phyloP scores from a whole-genome alignment of 345 rosid genomes.

The Capsella bursapastoris region DNA sequence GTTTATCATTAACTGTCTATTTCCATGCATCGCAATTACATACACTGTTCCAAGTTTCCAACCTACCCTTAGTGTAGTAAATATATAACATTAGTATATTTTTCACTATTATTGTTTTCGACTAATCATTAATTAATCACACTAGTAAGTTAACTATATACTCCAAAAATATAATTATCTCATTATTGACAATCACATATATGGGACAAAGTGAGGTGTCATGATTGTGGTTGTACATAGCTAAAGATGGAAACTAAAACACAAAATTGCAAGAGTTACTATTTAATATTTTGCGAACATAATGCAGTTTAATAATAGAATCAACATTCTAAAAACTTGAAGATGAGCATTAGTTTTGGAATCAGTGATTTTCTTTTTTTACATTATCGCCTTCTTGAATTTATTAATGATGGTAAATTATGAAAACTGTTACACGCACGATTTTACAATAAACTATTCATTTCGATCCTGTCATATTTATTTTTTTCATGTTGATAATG shows the following conservation, averaged over 20 bases:
- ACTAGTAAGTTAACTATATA: too few species aligned
- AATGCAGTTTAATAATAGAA: background rate
- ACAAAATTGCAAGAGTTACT: background rate
- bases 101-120: background rate
- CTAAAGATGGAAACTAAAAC: background rate
- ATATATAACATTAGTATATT: background rate
- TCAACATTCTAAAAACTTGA: background rate
- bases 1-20: constrained; percentile 9
- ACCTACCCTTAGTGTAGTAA: background rate
- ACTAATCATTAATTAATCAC: constrained; percentile 18
- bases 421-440: too few species aligned
- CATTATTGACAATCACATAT: background rate
- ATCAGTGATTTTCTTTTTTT: too few species aligned
- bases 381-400: too few species aligned
- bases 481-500: too few species aligned
- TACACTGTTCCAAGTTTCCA: background rate
- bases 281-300: background rate
- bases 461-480: too few species aligned
- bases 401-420: too few species aligned
- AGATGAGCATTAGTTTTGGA: background rate
- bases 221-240: background rate
- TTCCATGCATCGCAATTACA: constrained; percentile 33
- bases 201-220: background rate
- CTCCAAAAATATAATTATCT: background rate
- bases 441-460: too few species aligned